Percentiles rank a stretch among this genome's conserved stretches.
These are phyloP conservation scores for Ophiostoma sp. DNA, from an alignment of 2,329 filamentous ascomycete genomes.

Conservation along the genomic window DNA sequence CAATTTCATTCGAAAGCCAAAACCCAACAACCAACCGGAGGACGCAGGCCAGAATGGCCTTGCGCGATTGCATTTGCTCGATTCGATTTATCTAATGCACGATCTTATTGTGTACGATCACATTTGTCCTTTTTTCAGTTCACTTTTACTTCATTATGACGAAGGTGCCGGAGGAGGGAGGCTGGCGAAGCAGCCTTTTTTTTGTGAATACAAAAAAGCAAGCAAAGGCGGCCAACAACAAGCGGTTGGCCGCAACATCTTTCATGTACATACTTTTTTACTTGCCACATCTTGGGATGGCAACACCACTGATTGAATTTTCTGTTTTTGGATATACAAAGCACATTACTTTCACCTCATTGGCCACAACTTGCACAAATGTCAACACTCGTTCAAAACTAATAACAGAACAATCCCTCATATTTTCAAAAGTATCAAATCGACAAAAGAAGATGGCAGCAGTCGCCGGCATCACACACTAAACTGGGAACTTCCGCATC, in stretches of 20 bases:
- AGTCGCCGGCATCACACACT: not conserved
- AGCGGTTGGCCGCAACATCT: slow-evolving; percentile 11
- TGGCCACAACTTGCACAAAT: not conserved
- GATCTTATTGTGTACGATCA: not conserved
- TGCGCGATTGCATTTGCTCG: not conserved
- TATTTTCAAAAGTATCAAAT: not conserved
- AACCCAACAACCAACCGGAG: not conserved
- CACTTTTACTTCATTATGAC: slow-evolving; percentile 10
- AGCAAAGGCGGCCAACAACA: not conserved
- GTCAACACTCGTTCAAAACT: not conserved
- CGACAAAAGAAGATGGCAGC: not conserved
- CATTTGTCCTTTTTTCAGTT: not conserved
- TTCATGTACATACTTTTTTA: not conserved
- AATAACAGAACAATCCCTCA: not conserved
- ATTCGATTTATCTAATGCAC: not conserved
- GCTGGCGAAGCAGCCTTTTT: not conserved
- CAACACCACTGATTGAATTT: not conserved
- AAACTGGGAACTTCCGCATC: not conserved
- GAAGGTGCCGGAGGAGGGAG: not conserved
- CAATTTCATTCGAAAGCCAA: not conserved
- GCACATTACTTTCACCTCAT: not conserved
- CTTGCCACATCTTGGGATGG: not conserved
- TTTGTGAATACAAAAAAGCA: slow-evolving; percentile 2
- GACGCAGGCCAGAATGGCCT: not conserved
- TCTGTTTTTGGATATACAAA: not conserved